Conservation (phyloP, 257 asterid species). For the Gentiana macrophylla region DNA sequence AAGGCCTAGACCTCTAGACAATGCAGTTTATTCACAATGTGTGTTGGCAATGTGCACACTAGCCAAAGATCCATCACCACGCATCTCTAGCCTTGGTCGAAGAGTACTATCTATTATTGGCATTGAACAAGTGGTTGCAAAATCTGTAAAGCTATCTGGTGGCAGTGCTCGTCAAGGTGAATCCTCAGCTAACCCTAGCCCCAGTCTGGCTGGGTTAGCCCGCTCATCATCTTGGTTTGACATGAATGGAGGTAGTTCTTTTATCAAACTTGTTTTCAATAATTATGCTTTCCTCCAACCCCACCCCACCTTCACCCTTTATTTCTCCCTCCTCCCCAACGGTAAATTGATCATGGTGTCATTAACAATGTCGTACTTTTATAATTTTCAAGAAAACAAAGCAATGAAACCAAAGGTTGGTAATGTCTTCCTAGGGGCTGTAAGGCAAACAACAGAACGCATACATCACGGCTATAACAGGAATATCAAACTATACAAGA, state of each 20-base stretch:
- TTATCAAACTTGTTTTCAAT: too few species aligned
- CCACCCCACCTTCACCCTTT: too few species aligned
- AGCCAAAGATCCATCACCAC: constrained; percentile 99
- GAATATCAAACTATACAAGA: too few species aligned
- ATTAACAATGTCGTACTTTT: too few species aligned
- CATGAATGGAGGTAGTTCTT: constrained; percentile 61
- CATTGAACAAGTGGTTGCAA: constrained; percentile 87
- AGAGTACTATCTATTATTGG: constrained; percentile 84
- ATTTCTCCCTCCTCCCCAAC: too few species aligned
- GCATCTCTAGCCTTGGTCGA: constrained; percentile 79
- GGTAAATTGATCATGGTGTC: too few species aligned
- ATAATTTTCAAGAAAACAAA: too few species aligned
- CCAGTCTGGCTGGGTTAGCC: constrained; percentile 70
- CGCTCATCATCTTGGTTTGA: constrained; percentile 97
- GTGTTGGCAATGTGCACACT: constrained; percentile 80
- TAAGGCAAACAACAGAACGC: too few species aligned
- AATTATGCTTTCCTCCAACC: too few species aligned
- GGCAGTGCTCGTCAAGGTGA: constrained; percentile 41
- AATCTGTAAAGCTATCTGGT: constrained; percentile 40
- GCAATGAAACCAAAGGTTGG: too few species aligned
- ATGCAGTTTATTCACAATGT: constrained; percentile 71
- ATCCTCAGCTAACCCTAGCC: constrained; percentile 29
- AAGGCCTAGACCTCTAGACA: constrained; percentile 66
- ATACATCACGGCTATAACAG: too few species aligned
- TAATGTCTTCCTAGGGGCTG: too few species aligned